Conservation (phyloP, 169 alveolate genomes). For the Fabrea salina region DNA sequence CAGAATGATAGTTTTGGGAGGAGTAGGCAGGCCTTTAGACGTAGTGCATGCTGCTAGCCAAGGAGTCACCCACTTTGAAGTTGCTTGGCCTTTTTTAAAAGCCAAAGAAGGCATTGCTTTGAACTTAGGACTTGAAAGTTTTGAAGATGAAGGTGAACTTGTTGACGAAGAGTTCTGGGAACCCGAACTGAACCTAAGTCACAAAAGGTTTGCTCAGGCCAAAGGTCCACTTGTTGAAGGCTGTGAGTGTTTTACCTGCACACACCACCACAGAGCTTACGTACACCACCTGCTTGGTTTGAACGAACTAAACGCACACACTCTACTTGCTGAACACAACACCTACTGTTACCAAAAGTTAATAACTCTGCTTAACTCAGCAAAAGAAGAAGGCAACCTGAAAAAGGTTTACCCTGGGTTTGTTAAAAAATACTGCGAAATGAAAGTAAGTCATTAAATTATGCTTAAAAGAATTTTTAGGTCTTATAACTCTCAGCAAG, state of each 20-base stretch:
- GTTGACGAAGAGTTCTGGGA: neutral
- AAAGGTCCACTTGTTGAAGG: conserved; percentile 9
- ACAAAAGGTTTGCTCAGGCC: neutral
- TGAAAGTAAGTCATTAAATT: too few relatives aligned
- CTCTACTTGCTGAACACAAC: conserved; percentile 8
- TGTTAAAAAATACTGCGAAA: neutral
- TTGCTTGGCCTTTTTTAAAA: conserved; percentile 14
- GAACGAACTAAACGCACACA: conserved; percentile 10
- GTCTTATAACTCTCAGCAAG: neutral
- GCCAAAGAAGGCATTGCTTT: conserved; percentile 24
- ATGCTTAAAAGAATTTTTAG: neutral
- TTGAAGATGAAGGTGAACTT: neutral
- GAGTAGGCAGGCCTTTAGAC: conserved; percentile 29
- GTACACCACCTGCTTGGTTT: conserved; percentile 9
- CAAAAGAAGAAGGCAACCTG: neutral
- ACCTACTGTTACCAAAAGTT: neutral
- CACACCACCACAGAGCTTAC: neutral
- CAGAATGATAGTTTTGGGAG: neutral
- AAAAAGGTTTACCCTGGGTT: neutral
- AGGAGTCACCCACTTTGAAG: conserved; percentile 25
- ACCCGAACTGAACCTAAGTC: neutral
- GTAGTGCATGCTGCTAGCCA: conserved; percentile 6
- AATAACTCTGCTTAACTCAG: neutral
- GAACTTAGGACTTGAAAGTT: neutral
- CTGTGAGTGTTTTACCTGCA: conserved; percentile 17